Conservation (phyloP, 495 filamentous ascomycete genomes). For the Lasiosphaeria miniovina region DNA sequence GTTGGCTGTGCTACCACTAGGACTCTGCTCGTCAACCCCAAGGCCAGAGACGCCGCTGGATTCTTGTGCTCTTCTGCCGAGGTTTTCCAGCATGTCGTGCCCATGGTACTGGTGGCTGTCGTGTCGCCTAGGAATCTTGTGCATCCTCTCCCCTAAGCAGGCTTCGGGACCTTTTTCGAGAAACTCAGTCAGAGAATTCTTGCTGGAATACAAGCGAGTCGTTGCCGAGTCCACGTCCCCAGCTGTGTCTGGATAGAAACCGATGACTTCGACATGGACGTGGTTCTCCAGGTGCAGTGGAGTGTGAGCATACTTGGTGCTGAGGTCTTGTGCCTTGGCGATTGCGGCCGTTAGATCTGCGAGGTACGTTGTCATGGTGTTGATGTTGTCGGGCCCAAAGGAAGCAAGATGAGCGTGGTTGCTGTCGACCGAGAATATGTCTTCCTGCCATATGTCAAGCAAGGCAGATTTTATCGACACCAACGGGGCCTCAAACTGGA, state of each 20-base stretch:
- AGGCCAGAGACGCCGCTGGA: slow-evolving; percentile 4
- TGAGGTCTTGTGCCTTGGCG: slow-evolving; percentile 39
- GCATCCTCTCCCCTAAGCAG: slow-evolving; percentile 40
- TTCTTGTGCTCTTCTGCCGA: background rate
- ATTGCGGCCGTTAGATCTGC: slow-evolving; percentile 46
- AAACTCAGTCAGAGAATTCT: slow-evolving; percentile 49
- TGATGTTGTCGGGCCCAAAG: slow-evolving; percentile 52
- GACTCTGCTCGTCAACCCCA: slow-evolving; percentile 23
- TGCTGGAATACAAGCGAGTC: slow-evolving; percentile 54
- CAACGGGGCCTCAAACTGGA: slow-evolving; percentile 54
- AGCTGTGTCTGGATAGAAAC: slow-evolving; percentile 58
- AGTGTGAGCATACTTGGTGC: slow-evolving; percentile 37
- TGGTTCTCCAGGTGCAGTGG: slow-evolving; percentile 47
- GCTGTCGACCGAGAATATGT: slow-evolving; percentile 54
- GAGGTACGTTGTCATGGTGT: slow-evolving; percentile 49
- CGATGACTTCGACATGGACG: slow-evolving; percentile 58
- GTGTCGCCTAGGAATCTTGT: slow-evolving; percentile 24
- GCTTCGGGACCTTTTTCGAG: slow-evolving; percentile 42
- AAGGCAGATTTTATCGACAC: slow-evolving; percentile 61
- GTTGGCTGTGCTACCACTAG: slow-evolving; percentile 5
- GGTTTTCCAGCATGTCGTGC: background rate
- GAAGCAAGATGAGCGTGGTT: slow-evolving; percentile 57
- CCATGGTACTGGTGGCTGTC: background rate
- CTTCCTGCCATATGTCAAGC: slow-evolving; percentile 53
- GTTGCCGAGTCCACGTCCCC: slow-evolving; percentile 33